These are phyloP conservation scores for Epipyxis sp. DNA, from an alignment of 108 stramenopile species.

Conservation along the genomic window DNA sequence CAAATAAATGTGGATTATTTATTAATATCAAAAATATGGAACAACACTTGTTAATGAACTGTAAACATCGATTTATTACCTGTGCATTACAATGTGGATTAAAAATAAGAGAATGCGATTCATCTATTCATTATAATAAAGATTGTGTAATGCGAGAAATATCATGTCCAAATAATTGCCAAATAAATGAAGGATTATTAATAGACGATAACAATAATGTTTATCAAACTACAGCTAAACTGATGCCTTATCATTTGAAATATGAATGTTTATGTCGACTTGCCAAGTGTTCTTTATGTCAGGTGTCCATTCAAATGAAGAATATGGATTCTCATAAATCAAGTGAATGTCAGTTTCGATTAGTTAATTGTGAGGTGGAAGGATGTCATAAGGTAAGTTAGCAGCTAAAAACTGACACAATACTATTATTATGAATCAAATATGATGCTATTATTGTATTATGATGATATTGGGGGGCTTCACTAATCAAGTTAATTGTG, in stretches of 20 bases:
- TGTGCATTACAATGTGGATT: neutral
- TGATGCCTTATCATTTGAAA: neutral
- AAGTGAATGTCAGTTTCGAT: neutral
- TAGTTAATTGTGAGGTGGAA: neutral
- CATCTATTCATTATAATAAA: neutral
- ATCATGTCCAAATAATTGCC: neutral
- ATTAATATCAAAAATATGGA: neutral
- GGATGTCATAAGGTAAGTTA: conserved; percentile 2
- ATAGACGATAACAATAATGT: neutral
- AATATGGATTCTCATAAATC: neutral
- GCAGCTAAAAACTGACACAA: neutral
- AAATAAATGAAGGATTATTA: neutral
- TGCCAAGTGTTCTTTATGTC: neutral
- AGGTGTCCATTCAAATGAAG: neutral
- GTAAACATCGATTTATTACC: neutral
- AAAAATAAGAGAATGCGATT: neutral
- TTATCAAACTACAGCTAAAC: neutral
- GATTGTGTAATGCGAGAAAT: conserved; percentile 9
- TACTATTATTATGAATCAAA: neutral
- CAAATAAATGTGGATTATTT: conserved; percentile 1
- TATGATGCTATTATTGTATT: no score
- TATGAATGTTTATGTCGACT: conserved; percentile 15
- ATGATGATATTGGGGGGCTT: no score
- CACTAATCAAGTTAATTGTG: no score
- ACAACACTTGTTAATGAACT: neutral